These are phyloP conservation scores for Solanum chiquidenum DNA, from an alignment of 257 asterid genomes.

Conservation along the genomic window DNA sequence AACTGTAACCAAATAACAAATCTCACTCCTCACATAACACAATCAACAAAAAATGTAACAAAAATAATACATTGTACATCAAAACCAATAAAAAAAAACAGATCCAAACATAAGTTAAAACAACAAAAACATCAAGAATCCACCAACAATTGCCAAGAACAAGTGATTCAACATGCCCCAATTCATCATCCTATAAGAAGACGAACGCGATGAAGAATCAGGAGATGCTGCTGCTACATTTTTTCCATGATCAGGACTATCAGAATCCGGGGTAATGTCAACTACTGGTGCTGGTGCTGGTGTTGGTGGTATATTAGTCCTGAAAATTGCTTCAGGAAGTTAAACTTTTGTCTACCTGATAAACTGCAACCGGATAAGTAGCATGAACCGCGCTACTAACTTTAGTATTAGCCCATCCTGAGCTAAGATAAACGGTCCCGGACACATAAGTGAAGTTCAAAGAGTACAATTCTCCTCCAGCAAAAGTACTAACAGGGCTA, in stretches of 20 bases:
- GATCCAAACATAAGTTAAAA: background rate
- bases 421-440: slow-evolving; percentile 37
- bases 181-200: slow-evolving; percentile 17
- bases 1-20: background rate
- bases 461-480: slow-evolving; percentile 35
- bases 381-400: slow-evolving; percentile 62
- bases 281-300: slow-evolving; percentile 60
- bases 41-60: background rate
- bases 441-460: slow-evolving; percentile 49
- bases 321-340: slow-evolving; percentile 63
- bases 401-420: slow-evolving; percentile 64
- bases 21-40: background rate
- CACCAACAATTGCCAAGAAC: slow-evolving; percentile 23
- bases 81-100: background rate
- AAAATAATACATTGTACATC: background rate
- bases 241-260: slow-evolving; percentile 31
- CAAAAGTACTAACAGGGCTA: slow-evolving; percentile 52
- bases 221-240: slow-evolving; percentile 12
- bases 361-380: slow-evolving; percentile 55
- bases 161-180: slow-evolving; percentile 9
- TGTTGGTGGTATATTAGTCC: slow-evolving; percentile 66
- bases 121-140: background rate
- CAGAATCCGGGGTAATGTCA: slow-evolving; percentile 35
- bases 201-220: slow-evolving; percentile 15
- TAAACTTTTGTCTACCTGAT: slow-evolving; percentile 47